Conservation (phyloP, 1,284 basidiomycete genomes). For the Leccinum pachyderme region DNA sequence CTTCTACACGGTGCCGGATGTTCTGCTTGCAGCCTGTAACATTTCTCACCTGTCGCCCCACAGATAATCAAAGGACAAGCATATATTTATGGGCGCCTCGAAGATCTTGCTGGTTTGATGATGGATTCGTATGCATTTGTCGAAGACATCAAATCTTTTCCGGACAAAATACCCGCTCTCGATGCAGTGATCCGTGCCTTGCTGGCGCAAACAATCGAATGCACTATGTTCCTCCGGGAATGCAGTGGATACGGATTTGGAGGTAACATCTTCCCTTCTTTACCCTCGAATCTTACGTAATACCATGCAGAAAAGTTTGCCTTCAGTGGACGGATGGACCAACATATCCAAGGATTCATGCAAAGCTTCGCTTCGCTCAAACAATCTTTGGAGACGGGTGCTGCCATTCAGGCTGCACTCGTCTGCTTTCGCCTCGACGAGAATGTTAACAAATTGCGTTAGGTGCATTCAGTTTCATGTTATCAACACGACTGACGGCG, state of each 20-base stretch:
- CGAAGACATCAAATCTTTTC: slow-evolving; percentile 28
- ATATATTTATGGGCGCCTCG: slow-evolving; percentile 23
- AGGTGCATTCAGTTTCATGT: neutral
- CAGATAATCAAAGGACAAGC: slow-evolving; percentile 31
- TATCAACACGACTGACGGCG: slow-evolving; percentile 3
- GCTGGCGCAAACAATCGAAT: slow-evolving; percentile 34
- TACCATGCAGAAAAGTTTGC: slow-evolving; percentile 14
- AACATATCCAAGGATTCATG: slow-evolving; percentile 21
- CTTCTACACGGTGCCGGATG: slow-evolving; percentile 26
- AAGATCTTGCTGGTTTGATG: slow-evolving; percentile 29
- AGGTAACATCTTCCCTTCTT: slow-evolving; percentile 14
- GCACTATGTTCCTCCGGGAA: slow-evolving; percentile 35
- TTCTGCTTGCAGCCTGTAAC: neutral
- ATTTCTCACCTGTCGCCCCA: slow-evolving; percentile 8
- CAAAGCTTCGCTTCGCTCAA: slow-evolving; percentile 27
- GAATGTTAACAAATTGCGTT: slow-evolving; percentile 25
- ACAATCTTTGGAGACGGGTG: slow-evolving; percentile 24
- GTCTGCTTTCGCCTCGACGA: slow-evolving; percentile 33
- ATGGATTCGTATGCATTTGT: slow-evolving; percentile 32
- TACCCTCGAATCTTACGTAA: neutral
- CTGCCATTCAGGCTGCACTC: slow-evolving; percentile 22
- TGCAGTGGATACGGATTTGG: slow-evolving; percentile 33
- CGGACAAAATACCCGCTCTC: slow-evolving; percentile 27
- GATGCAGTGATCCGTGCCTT: slow-evolving; percentile 29
- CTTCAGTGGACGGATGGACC: slow-evolving; percentile 21